Base-by-base conservation (phyloP, 495 filamentous ascomycete species). In the Penicillium soppii region DNA sequence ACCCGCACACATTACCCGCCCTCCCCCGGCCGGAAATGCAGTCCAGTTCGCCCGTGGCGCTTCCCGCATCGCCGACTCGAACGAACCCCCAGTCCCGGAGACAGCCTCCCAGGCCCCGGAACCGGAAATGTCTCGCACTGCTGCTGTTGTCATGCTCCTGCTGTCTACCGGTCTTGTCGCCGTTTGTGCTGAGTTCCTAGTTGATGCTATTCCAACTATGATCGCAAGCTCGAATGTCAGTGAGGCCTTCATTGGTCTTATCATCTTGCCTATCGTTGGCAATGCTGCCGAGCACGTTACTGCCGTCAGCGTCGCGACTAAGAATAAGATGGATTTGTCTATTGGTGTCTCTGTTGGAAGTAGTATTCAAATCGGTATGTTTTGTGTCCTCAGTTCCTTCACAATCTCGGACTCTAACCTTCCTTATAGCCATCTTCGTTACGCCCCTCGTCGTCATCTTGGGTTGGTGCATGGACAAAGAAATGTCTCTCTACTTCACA, bases 311-410 rank as follows among this genome's bases (percentile, higher is more conserved):
- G 90, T 95, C 7, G 91, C 91, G 5, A 79, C 81, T 54, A 96
- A 95, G 76, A 95, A 96, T 72, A 96, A 96, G 75, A 95, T 96
- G 91, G 91, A 96, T 74, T 75, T 95, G 22, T 86, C 91, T 0
- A 95, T 96, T 54, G 91, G 89, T 58, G 89, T 96, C 21, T 91
- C 91, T 4, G 84, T 96, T 16, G 91, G 91, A 12, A 88, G 82
- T 41, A 91, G 86, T 55, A 95, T 96, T 62, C 91, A 96, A 68
- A 77, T 77, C 36, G 71, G 71, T 69, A 60, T 37, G 62, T 45
- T 22, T 5, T 21, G 13, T 10, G 6, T 10, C 10, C 39, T 15
- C 20, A 10, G 9, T 21, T 26, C 12, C 12, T 3, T 19, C 3
- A 26, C 12, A 21, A 20, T 12, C 19, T 10, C 4, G 4, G 4